These are phyloP conservation scores for Limtongia smithiae DNA, from an alignment of 805 yeast species.

Conservation along the genomic window DNA sequence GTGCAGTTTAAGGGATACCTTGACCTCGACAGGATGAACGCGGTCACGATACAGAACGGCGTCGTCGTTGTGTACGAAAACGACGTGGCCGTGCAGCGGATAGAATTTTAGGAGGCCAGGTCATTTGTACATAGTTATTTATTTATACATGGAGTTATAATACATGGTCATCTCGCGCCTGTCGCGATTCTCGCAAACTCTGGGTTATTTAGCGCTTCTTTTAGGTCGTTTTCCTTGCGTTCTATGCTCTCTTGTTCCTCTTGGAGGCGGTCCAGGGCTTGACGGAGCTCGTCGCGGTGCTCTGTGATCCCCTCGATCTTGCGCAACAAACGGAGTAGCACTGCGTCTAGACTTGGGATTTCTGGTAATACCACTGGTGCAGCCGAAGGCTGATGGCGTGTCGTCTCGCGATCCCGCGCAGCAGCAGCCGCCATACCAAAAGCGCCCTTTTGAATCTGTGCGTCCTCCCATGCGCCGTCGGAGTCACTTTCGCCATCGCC, in stretches of 20 bases:
- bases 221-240: constrained; percentile 10
- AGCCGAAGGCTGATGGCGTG: too few species aligned
- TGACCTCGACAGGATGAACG: constrained; percentile 23
- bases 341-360: constrained; percentile 21
- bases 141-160: background rate
- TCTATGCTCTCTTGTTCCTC: constrained; percentile 14
- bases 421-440: constrained; percentile 4
- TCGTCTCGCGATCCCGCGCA: too few species aligned
- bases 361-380: constrained; percentile 11
- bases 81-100: constrained; percentile 5
- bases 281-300: constrained; percentile 12
- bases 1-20: constrained; percentile 22
- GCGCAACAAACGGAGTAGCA: constrained; percentile 9
- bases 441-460: constrained; percentile 23
- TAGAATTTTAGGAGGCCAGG: constrained; percentile 25
- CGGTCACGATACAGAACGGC: constrained; percentile 21
- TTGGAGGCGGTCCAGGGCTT: constrained; percentile 9
- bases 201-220: constrained; percentile 12
- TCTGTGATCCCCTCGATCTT: constrained; percentile 13
- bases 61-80: constrained; percentile 11
- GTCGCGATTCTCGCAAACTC: background rate
- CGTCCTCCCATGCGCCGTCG: constrained; percentile 25
- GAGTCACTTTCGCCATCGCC: constrained; percentile 12
- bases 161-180: constrained; percentile 3
- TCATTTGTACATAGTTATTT: background rate